Percentiles rank a stretch among this genome's conserved stretches.
Evolutionary conservation across 2,329 filamentous ascomycete genomes (phyloP).

Genomic region (Raffaelea deltoideospora): DNA sequence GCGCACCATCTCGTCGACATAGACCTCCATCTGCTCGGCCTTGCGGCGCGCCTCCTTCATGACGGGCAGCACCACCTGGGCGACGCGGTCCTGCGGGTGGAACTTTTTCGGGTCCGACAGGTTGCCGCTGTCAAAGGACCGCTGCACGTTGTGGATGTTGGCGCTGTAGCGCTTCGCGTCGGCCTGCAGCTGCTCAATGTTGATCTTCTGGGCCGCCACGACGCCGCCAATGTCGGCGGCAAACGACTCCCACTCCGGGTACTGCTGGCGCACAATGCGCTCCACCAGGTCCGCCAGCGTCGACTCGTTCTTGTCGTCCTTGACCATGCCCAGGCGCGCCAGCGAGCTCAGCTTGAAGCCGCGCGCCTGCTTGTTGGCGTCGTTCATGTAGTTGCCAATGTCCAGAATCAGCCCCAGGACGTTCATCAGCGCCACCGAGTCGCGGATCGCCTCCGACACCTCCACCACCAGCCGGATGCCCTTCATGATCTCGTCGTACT

Average conservation of each 20-base stretch:
- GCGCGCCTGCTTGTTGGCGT: slow-evolving; percentile 92
- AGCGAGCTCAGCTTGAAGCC: slow-evolving; percentile 97
- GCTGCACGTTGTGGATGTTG: slow-evolving; percentile 88
- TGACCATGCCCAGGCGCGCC: slow-evolving; percentile 87
- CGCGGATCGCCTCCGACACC: slow-evolving; percentile 78
- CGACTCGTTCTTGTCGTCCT: slow-evolving; percentile 97
- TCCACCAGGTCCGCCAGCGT: slow-evolving; percentile 93
- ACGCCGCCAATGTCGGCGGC: slow-evolving; percentile 71
- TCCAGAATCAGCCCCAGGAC: slow-evolving; percentile 91
- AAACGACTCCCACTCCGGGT: slow-evolving; percentile 89
- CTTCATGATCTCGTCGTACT: slow-evolving; percentile 81
- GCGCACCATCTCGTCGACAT: slow-evolving; percentile 81
- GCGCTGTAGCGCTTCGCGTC: slow-evolving; percentile 89
- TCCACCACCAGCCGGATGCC: slow-evolving; percentile 76
- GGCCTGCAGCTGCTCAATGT: slow-evolving; percentile 76
- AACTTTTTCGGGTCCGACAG: slow-evolving; percentile 94
- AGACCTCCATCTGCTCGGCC: slow-evolving; percentile 87
- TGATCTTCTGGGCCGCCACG: slow-evolving; percentile 70
- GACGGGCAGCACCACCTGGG: slow-evolving; percentile 73
- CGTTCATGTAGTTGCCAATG: slow-evolving; percentile 99
- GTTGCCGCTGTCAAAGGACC: slow-evolving; percentile 82
- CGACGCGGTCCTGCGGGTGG: slow-evolving; percentile 90
- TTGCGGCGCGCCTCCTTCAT: slow-evolving; percentile 97
- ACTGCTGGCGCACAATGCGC: slow-evolving; percentile 89
- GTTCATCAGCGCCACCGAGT: slow-evolving; percentile 89